phyloP scores from a whole-genome alignment of 306 rosid species.

The Elaeagnus macrophylla region DNA sequence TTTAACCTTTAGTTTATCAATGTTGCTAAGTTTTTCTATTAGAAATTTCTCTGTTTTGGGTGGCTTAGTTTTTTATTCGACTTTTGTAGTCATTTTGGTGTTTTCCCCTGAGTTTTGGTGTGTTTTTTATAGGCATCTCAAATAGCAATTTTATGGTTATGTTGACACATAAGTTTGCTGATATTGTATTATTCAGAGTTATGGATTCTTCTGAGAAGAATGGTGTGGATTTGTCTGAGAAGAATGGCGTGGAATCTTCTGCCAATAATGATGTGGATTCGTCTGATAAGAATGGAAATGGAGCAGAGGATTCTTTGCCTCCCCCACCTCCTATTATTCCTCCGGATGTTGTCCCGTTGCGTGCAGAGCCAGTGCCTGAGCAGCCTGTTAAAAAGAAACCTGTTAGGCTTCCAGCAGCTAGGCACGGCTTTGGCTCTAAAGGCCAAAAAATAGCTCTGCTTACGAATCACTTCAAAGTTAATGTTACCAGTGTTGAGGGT shows the following conservation, averaged over 20 bases:
- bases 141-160: too few species aligned
- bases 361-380: constrained; percentile 21
- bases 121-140: too few species aligned
- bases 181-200: constrained; percentile 1
- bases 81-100: too few species aligned
- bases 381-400: constrained; percentile 48
- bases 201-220: constrained; percentile 35
- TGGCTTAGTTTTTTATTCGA: too few species aligned
- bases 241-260: too few species aligned
- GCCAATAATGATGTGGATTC: too few species aligned
- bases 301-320: constrained; percentile 34
- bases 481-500: constrained; percentile 40
- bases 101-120: too few species aligned
- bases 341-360: constrained; percentile 43
- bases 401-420: constrained; percentile 54
- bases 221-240: too few species aligned
- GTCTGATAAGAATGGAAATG: constrained; percentile 36
- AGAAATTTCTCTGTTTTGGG: too few species aligned
- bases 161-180: too few species aligned
- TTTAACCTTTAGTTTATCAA: too few species aligned
- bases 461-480: constrained; percentile 74
- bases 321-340: constrained; percentile 85
- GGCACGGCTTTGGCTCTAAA: constrained; percentile 49
- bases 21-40: too few species aligned
- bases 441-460: constrained; percentile 52